A percentile compares a stretch with the other conserved stretches of the same genome.
These are phyloP conservation scores for Discostella stelligeroides DNA, from an alignment of 108 stramenopile genomes.

Conservation along the genomic window DNA sequence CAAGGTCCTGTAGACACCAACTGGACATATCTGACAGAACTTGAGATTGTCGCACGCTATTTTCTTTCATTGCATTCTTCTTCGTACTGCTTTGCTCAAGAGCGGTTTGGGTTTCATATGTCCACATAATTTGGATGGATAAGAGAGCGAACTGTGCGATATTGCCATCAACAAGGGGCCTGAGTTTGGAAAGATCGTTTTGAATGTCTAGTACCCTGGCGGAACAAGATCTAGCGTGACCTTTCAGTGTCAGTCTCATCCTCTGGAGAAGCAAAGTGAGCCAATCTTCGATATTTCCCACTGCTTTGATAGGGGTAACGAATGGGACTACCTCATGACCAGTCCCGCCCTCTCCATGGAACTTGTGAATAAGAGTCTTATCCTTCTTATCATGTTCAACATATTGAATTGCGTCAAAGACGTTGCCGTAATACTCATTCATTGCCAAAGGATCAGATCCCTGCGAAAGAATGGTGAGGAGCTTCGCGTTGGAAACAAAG, in stretches of 20 bases:
- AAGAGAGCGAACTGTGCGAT: constrained; percentile 91
- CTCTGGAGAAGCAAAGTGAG: constrained; percentile 75
- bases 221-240: constrained; percentile 69
- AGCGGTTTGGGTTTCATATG: constrained; percentile 80
- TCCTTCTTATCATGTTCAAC: constrained; percentile 91
- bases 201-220: constrained; percentile 60
- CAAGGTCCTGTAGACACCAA: constrained; percentile 92
- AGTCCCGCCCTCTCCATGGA: constrained; percentile 73
- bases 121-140: constrained; percentile 90
- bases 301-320: constrained; percentile 70
- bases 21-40: constrained; percentile 75
- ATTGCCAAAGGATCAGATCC: constrained; percentile 91
- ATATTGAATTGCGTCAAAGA: constrained; percentile 85
- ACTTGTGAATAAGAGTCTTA: constrained; percentile 79
- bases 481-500: constrained; percentile 89
- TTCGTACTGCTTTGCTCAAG: constrained; percentile 81
- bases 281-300: constrained; percentile 94
- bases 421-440: constrained; percentile 93
- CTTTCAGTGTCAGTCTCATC: constrained; percentile 86
- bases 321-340: constrained; percentile 82
- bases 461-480: constrained; percentile 88
- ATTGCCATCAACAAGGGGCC: constrained; percentile 77
- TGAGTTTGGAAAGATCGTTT: constrained; percentile 66
- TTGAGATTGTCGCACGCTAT: constrained; percentile 67
- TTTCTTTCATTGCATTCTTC: constrained; percentile 86